Conservation (phyloP, 169 alveolate genomes). For the Plasmodium knowlesi region DNA sequence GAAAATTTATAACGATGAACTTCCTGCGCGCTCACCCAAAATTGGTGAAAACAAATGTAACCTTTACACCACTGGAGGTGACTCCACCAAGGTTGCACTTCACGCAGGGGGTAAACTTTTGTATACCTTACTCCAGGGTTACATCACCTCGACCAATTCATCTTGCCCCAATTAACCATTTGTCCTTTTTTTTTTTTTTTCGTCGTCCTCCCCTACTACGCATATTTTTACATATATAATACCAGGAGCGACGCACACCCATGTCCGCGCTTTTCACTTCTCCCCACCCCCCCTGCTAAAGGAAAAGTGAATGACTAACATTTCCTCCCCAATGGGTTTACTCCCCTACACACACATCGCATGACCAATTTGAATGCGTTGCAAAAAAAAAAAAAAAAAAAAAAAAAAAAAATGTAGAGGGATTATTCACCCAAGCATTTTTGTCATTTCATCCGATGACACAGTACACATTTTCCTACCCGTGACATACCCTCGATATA, state of each 20-base stretch:
- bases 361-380: neutral
- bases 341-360: neutral
- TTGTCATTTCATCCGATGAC: neutral
- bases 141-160: neutral
- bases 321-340: neutral
- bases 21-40: neutral
- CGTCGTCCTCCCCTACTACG: neutral
- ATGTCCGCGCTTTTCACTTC: neutral
- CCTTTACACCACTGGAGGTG: neutral
- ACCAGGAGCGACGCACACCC: neutral
- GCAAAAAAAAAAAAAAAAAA: no score
- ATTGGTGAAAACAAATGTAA: neutral
- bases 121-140: neutral
- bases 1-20: neutral
- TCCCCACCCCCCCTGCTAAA: neutral
- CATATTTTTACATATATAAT: neutral
- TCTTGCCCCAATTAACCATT: neutral
- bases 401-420: neutral
- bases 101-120: neutral
- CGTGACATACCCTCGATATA: neutral
- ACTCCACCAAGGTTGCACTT: neutral
- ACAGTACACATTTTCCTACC: neutral
- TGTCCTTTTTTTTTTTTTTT: neutral
- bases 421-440: neutral
- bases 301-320: neutral